phyloP scores from a whole-genome alignment of 176 grass and related monocot genomes.

The Pontederia paniculata region DNA sequence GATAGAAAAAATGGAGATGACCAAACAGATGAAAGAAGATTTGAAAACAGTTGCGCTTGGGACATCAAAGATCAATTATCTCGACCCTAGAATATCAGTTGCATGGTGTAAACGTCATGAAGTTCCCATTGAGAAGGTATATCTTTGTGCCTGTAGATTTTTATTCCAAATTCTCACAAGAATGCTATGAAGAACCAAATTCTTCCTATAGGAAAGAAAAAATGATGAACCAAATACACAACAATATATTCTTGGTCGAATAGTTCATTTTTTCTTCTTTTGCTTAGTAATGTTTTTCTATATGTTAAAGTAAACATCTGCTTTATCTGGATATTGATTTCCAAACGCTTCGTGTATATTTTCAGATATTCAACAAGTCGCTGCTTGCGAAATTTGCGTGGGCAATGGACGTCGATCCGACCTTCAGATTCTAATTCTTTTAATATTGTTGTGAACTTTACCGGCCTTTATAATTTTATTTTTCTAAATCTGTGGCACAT shows the following conservation, averaged over 20 bases:
- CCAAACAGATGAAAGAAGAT: conserved; percentile 80
- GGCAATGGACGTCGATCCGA: conserved; percentile 79
- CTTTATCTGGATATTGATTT: no score
- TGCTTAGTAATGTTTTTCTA: no score
- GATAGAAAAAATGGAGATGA: conserved; percentile 90
- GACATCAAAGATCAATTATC: conserved; percentile 97
- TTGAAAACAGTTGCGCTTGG: conserved; percentile 87
- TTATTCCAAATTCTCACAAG: no score
- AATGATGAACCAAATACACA: no score
- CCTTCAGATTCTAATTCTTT: conserved; percentile 71
- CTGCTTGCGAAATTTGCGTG: conserved; percentile 78
- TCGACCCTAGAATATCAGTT: conserved; percentile 90
- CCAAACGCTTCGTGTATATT: neutral
- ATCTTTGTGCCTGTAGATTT: no score
- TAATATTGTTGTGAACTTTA: neutral
- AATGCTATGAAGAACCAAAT: no score
- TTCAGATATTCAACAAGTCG: conserved; percentile 94
- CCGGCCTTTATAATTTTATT: no score
- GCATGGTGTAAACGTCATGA: conserved; percentile 99
- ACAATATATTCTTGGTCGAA: no score
- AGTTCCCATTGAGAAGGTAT: conserved; percentile 98
- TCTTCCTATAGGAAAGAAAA: no score
- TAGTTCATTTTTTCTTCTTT: no score
- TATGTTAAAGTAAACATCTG: no score
- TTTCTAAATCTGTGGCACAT: no score